Evolutionary conservation across 495 filamentous ascomycete genomes (phyloP).

Genomic region (Alectoria sarmentosa): DNA sequence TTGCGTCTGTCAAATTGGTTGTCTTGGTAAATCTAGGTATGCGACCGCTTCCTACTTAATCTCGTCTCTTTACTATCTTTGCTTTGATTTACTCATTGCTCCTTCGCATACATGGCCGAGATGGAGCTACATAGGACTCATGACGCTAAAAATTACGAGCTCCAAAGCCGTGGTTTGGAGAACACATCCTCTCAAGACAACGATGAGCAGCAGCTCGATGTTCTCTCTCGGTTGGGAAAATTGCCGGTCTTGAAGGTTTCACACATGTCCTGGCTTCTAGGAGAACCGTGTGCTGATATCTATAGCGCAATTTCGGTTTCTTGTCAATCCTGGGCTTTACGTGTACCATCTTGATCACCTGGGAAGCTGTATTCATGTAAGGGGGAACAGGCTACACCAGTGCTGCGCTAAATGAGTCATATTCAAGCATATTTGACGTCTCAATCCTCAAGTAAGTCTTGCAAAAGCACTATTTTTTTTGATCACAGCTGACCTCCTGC

Average conservation of each 20-base stretch:
- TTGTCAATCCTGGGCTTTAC: constrained; percentile 16
- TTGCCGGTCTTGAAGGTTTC: constrained; percentile 7
- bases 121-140: background rate
- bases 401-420: background rate
- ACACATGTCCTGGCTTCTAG: background rate
- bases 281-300: background rate
- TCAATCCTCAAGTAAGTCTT: constrained; percentile 1
- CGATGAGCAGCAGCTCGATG: background rate
- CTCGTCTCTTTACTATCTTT: background rate
- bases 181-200: background rate
- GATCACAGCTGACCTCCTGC: constrained; percentile 27
- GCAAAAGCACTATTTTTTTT: background rate
- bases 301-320: constrained; percentile 18
- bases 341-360: constrained; percentile 14
- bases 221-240: constrained; percentile 4
- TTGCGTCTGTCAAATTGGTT: background rate
- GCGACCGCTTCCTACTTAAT: background rate
- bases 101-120: too few relatives aligned
- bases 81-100: background rate
- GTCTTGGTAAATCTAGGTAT: too few relatives aligned
- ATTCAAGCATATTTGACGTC: constrained; percentile 1
- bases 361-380: constrained; percentile 15
- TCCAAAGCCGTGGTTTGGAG: background rate
- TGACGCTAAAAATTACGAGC: background rate
- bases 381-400: background rate